Evolutionary conservation across 306 rosid genomes (phyloP).

Genomic region (Citrullus amarus): DNA sequence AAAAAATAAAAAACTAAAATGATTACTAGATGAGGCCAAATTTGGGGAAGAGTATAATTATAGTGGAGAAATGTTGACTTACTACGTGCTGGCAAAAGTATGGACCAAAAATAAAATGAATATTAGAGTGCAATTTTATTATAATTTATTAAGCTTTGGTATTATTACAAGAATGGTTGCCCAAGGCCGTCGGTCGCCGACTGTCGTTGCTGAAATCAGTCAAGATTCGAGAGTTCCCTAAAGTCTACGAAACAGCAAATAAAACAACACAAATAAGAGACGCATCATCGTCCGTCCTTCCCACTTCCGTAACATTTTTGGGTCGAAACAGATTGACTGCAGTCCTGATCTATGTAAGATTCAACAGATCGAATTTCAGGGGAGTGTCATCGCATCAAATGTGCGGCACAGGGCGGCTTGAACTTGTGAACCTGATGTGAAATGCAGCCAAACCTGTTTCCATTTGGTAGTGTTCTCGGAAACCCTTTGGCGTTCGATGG

Average conservation of each 20-base stretch:
- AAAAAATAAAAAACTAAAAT: too few species aligned
- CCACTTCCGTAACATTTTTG: background rate
- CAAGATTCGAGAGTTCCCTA: background rate
- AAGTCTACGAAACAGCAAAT: background rate
- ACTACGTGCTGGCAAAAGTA: too few species aligned
- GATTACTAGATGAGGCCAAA: too few species aligned
- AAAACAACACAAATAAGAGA: background rate
- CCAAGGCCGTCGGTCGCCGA: background rate
- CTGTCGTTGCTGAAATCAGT: background rate
- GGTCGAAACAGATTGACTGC: background rate
- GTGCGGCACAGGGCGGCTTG: conserved; percentile 18
- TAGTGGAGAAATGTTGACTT: too few species aligned
- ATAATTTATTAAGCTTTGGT: background rate
- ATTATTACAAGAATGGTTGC: background rate
- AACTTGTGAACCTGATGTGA: conserved; percentile 47
- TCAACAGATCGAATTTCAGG: background rate
- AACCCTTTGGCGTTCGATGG: conserved; percentile 71
- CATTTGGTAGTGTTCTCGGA: conserved; percentile 61
- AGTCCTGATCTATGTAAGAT: conserved; percentile 17
- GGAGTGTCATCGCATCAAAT: conserved; percentile 8
- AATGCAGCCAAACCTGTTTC: conserved; percentile 92
- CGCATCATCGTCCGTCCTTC: background rate
- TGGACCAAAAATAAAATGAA: too few species aligned
- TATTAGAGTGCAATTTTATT: background rate
- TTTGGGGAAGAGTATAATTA: too few species aligned